Evolutionary conservation across 805 yeast species (phyloP), one percentile per base, ranked within the genome.

Genomic region (Zygosaccharomyces pseudorouxii): DNA sequence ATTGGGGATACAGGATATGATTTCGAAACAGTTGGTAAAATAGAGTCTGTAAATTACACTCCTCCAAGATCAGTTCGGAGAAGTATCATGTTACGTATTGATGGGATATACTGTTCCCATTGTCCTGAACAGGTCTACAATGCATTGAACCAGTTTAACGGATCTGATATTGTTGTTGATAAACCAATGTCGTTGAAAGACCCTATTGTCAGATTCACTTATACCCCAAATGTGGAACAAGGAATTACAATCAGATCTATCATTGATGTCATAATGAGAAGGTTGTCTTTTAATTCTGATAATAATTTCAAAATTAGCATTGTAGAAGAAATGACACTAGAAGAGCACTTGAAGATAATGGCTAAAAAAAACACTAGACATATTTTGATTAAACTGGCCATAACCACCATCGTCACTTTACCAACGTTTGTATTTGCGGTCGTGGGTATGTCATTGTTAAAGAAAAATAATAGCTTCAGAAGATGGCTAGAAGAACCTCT

Each of bases 1-100:
- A 69, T 85, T 28, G 87, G 82, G 53, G 86, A 83, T 58, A 68
- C 79, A 45, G 92, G 93, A 3, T 86, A 78, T 64, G 86, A 79
- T 11, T 81, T 76, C 54, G 76, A 75, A 20, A 55, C 78, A 9
- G 55, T 79, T n/a, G 67, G 68, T 5, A 65, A 70, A 5, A 71
- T 70, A 28, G 73, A 71, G 28, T 14, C n/a, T 42, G 71, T 76
- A 31, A 73, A 73, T 53, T 76, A 74, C 50, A 71, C 77, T 1
- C 71, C 76, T n/a, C 69, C 73, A 2, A 73, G 75, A 51, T 72
- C 71, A 37, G 71, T 67, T 39, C 71, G 84, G 3, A 72, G 92
- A 54, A 72, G 81, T 0, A 76, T 84, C 39, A 77, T 77, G 50
- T 67, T 86, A 47, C 72, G 44, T 12, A 47, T 57, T 35, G 56